These are phyloP conservation scores for Beauveria sp. DNA, from an alignment of 2,329 filamentous ascomycete species.

Conservation along the genomic window DNA sequence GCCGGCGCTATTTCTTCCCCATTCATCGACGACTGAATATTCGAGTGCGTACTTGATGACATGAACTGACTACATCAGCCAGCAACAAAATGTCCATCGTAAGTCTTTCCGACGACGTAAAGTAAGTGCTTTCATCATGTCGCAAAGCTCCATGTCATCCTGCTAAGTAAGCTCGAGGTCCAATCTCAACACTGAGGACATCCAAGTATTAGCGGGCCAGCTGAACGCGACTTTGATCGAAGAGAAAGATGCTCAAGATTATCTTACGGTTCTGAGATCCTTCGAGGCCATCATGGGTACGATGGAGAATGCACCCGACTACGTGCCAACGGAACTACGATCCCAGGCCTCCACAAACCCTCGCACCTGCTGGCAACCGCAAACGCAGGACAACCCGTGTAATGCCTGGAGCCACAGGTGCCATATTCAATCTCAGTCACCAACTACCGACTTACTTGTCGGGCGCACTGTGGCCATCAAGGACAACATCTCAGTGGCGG, in stretches of 20 bases:
- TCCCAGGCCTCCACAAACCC: not conserved
- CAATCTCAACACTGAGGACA: not conserved
- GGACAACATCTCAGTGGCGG: constrained; percentile 23
- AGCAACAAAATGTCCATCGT: too few relatives aligned
- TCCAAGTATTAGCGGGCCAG: too few relatives aligned
- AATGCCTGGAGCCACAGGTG: not conserved
- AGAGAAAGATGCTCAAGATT: not conserved
- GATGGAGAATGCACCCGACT: not conserved
- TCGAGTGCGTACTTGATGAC: too few relatives aligned
- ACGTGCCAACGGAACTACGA: not conserved
- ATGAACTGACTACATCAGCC: too few relatives aligned
- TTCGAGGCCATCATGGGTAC: not conserved
- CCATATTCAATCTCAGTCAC: not conserved
- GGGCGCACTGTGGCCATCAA: constrained; percentile 20
- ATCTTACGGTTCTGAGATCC: not conserved
- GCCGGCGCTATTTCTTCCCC: too few relatives aligned
- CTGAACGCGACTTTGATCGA: too few relatives aligned
- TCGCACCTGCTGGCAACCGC: not conserved
- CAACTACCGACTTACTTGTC: constrained; percentile 7
- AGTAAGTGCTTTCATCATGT: too few relatives aligned
- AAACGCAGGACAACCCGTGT: not conserved
- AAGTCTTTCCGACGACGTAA: too few relatives aligned
- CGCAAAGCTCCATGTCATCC: too few relatives aligned
- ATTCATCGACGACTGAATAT: too few relatives aligned
- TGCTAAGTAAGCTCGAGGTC: too few relatives aligned